Evolutionary conservation across 1,284 basidiomycete genomes (phyloP).

Genomic region (Vanrija humicola): DNA sequence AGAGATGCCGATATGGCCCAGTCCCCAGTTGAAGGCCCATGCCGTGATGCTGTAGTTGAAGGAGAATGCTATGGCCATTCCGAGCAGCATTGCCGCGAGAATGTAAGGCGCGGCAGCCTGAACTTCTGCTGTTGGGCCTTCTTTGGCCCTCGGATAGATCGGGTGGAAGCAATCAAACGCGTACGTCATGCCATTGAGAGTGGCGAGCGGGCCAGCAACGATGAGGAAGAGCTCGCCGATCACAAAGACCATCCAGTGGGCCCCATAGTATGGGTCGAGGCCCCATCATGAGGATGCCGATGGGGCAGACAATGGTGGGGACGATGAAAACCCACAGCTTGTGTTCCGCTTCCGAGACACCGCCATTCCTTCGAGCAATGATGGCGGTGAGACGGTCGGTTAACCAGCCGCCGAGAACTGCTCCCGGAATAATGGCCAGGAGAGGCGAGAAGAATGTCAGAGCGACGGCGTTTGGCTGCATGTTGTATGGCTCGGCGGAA

Average conservation of each 20-base stretch:
- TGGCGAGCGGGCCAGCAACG: conserved; percentile 18
- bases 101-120: conserved; percentile 22
- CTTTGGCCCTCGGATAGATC: conserved; percentile 10
- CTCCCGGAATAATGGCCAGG: not conserved
- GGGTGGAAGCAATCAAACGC: conserved; percentile 23
- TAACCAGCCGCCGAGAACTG: conserved; percentile 12
- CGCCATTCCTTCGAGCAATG: conserved; percentile 14
- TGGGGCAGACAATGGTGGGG: conserved; percentile 13
- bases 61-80: conserved; percentile 18
- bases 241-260: conserved; percentile 28
- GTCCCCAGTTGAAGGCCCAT: conserved; percentile 12
- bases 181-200: conserved; percentile 19
- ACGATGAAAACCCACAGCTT: conserved; percentile 20
- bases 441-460: not conserved
- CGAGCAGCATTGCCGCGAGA: not conserved
- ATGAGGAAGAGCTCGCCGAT: conserved; percentile 16
- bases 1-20: conserved; percentile 12
- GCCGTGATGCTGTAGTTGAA: conserved; percentile 17
- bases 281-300: conserved; percentile 28
- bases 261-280: conserved; percentile 21
- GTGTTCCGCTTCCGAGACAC: conserved; percentile 25
- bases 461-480: not conserved
- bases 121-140: conserved; percentile 11
- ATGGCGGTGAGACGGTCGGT: conserved; percentile 10
- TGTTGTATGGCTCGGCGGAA: not conserved